Evolutionary conservation across 768 basidiomycete genomes (phyloP).

Genomic region (Leccinum fibrillosum): DNA sequence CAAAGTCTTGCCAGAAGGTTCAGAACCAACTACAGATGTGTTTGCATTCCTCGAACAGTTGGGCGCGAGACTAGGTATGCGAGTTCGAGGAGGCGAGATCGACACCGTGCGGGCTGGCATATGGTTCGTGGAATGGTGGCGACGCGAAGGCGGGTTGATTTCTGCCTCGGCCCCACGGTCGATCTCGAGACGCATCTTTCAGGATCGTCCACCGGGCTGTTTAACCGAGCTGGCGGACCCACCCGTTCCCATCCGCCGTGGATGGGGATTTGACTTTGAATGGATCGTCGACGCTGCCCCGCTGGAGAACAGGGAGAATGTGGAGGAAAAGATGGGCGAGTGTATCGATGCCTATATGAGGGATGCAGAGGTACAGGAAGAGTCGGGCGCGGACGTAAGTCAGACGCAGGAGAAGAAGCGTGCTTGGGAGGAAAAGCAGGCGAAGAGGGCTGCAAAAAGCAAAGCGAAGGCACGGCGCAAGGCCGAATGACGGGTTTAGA

Average conservation of each 20-base stretch:
- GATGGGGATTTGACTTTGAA: constrained; percentile 87
- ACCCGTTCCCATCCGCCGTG: constrained; percentile 38
- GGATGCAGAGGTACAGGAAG: constrained; percentile 45
- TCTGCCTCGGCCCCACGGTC: constrained; percentile 41
- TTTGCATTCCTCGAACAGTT: constrained; percentile 66
- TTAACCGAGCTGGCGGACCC: background rate
- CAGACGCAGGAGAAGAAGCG: constrained; percentile 70
- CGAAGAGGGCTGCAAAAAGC: constrained; percentile 35
- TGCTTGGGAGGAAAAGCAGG: constrained; percentile 38
- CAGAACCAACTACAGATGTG: constrained; percentile 58
- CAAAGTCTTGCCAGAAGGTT: constrained; percentile 50
- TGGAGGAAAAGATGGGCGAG: constrained; percentile 68
- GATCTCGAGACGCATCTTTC: constrained; percentile 3
- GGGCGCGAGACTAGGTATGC: constrained; percentile 75
- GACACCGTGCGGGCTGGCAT: constrained; percentile 71
- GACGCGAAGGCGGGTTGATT: constrained; percentile 64
- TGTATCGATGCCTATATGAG: constrained; percentile 60
- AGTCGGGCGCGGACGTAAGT: constrained; percentile 57
- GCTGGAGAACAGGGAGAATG: constrained; percentile 17
- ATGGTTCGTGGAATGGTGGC: constrained; percentile 88
- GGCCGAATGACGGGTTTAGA: constrained; percentile 8
- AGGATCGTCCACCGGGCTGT: background rate
- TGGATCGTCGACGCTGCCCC: constrained; percentile 42
- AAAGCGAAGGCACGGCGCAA: constrained; percentile 28
- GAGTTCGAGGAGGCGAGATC: constrained; percentile 69